phyloP scores from a whole-genome alignment of 768 basidiomycete species.

The Mycena albidolilacea region DNA sequence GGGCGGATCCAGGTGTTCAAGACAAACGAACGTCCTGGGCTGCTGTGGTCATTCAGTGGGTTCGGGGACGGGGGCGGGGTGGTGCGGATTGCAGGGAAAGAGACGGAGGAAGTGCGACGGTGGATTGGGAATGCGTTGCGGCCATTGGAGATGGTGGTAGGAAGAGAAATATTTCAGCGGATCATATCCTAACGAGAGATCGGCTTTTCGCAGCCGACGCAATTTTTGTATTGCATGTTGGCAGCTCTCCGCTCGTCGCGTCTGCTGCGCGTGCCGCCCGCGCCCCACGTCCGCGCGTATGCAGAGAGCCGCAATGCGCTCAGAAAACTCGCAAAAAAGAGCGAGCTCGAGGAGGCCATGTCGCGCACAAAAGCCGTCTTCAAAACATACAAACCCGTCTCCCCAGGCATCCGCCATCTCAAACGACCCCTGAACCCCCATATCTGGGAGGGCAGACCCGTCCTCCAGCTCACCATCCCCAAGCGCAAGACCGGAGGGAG shows the following conservation, averaged over 20 bases:
- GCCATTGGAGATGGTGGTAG: conserved; percentile 68
- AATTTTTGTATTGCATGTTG: conserved; percentile 16
- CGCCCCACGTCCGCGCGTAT: conserved; percentile 48
- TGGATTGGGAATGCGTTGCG: conserved; percentile 76
- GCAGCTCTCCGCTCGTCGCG: conserved; percentile 24
- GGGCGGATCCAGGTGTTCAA: conserved; percentile 74
- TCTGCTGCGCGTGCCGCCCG: neutral
- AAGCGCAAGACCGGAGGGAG: conserved; percentile 90
- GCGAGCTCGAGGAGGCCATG: conserved; percentile 59
- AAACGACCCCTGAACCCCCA: conserved; percentile 87
- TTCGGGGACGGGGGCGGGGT: conserved; percentile 68
- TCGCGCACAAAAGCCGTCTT: conserved; percentile 70
- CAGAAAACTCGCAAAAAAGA: conserved; percentile 51
- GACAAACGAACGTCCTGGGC: conserved; percentile 67
- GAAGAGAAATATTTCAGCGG: conserved; percentile 74
- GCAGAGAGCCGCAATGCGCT: conserved; percentile 50
- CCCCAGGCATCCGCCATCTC: conserved; percentile 90
- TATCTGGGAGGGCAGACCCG: conserved; percentile 87
- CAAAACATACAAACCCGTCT: conserved; percentile 93
- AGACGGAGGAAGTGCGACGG: conserved; percentile 79
- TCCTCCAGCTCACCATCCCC: conserved; percentile 86
- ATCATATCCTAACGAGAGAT: neutral
- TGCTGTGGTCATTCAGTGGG: conserved; percentile 88
- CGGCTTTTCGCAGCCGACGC: too few relatives aligned
- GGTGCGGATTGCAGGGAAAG: conserved; percentile 81